Evolutionary conservation across 2,329 filamentous ascomycete species (phyloP).

Genomic region (Talaromyces sp.): DNA sequence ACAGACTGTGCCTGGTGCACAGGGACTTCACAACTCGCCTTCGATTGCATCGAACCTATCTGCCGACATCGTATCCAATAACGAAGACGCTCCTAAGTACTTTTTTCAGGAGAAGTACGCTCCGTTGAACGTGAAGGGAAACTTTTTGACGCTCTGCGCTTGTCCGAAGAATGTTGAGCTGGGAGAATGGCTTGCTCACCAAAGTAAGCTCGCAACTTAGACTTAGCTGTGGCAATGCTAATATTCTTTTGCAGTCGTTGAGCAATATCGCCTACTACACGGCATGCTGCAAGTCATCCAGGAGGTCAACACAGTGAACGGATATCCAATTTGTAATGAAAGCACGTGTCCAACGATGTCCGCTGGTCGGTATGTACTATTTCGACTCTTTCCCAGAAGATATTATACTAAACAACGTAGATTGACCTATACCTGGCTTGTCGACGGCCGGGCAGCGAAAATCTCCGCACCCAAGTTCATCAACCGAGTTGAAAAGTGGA

Average conservation of each 20-base stretch:
- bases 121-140: slow-evolving; percentile 90
- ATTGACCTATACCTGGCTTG: slow-evolving; percentile 94
- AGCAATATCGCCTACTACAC: slow-evolving; percentile 85
- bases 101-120: slow-evolving; percentile 56
- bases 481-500: slow-evolving; percentile 94
- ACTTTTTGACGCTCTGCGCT: slow-evolving; percentile 93
- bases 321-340: slow-evolving; percentile 76
- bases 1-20: slow-evolving; percentile 21
- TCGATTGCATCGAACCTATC: slow-evolving; percentile 37
- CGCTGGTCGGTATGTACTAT: slow-evolving; percentile 72
- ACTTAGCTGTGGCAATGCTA: neutral
- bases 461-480: slow-evolving; percentile 92
- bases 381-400: slow-evolving; percentile 15
- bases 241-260: slow-evolving; percentile 63
- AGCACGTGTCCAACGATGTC: slow-evolving; percentile 87
- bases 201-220: slow-evolving; percentile 58
- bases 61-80: slow-evolving; percentile 35
- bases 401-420: slow-evolving; percentile 44
- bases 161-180: slow-evolving; percentile 90
- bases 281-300: slow-evolving; percentile 87
- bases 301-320: slow-evolving; percentile 73
- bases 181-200: slow-evolving; percentile 93
- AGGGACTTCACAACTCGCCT: slow-evolving; percentile 36
- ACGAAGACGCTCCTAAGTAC: slow-evolving; percentile 46
- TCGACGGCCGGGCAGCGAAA: slow-evolving; percentile 82